Percentiles rank a stretch among this genome's conserved stretches.
Conservation (phyloP, 352 stramenopile species). For the Pythium biforme region DNA sequence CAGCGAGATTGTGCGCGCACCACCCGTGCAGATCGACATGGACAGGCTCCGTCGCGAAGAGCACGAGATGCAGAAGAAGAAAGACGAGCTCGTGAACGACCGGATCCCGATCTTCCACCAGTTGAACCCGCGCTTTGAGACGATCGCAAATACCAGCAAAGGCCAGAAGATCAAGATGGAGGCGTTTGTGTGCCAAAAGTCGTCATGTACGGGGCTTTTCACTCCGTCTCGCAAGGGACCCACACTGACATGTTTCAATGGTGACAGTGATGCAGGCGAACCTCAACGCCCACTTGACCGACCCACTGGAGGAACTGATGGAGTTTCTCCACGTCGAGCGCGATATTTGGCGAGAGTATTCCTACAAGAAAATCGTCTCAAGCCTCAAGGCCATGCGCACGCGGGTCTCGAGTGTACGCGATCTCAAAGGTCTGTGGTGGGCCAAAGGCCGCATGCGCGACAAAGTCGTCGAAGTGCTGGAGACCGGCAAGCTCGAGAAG, state of each 20-base stretch:
- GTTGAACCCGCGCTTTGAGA: conserved; percentile 66
- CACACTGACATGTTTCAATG: not conserved
- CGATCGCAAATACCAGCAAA: conserved; percentile 35
- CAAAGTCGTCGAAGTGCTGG: conserved; percentile 76
- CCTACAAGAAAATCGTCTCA: conserved; percentile 82
- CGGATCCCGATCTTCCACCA: conserved; percentile 67
- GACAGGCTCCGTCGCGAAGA: conserved; percentile 43
- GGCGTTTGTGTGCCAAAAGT: conserved; percentile 69
- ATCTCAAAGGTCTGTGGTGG: conserved; percentile 66
- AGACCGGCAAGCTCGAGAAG: conserved; percentile 72
- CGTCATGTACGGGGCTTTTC: conserved; percentile 46
- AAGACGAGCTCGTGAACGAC: conserved; percentile 53
- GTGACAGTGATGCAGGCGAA: conserved; percentile 59
- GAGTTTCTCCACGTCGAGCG: conserved; percentile 75
- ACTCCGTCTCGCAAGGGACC: no score
- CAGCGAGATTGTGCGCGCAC: conserved; percentile 42
- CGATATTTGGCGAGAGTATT: conserved; percentile 78
- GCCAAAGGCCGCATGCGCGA: conserved; percentile 63
- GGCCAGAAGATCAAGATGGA: conserved; percentile 45
- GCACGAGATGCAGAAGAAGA: conserved; percentile 45
- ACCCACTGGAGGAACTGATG: conserved; percentile 76
- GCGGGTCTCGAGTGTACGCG: conserved; percentile 54
- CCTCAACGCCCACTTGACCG: conserved; percentile 74
- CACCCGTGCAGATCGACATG: conserved; percentile 34
- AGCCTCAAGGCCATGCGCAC: conserved; percentile 67